Evolutionary conservation across 352 stramenopile species (phyloP).

Genomic region (Globisporangium emineosum): DNA sequence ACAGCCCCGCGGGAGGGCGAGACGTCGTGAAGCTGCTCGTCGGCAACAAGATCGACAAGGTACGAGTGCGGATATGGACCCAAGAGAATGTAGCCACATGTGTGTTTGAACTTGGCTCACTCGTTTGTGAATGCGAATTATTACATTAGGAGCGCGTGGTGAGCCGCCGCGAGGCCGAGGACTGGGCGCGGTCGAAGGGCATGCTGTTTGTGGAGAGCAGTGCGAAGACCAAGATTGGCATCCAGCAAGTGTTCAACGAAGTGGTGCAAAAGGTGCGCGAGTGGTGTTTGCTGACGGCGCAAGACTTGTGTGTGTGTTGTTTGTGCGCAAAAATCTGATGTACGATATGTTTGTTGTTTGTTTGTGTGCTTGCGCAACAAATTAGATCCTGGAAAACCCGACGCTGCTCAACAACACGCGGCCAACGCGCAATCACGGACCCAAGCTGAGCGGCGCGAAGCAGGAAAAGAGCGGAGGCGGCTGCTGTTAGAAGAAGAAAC

Average conservation of each 20-base stretch:
- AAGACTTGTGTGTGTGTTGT: neutral
- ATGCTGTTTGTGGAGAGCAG: slow-evolving; percentile 98
- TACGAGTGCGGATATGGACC: slow-evolving; percentile 16
- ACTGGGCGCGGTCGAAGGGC: slow-evolving; percentile 94
- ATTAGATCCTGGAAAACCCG: slow-evolving; percentile 92
- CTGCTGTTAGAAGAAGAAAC: slow-evolving; percentile 23
- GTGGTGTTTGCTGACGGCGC: neutral
- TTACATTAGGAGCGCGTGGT: slow-evolving; percentile 87
- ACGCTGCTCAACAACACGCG: slow-evolving; percentile 81
- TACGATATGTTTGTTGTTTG: neutral
- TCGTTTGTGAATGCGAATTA: neutral
- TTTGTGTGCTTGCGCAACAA: slow-evolving; percentile 27
- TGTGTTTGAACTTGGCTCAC: neutral
- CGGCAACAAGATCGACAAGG: slow-evolving; percentile 96
- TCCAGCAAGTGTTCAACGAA: slow-evolving; percentile 97
- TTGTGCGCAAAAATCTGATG: slow-evolving; percentile 3
- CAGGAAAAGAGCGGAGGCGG: slow-evolving; percentile 46
- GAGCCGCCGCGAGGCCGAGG: slow-evolving; percentile 91
- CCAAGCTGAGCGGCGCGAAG: slow-evolving; percentile 41
- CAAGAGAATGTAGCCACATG: neutral
- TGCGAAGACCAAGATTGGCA: slow-evolving; percentile 94
- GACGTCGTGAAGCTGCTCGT: slow-evolving; percentile 98
- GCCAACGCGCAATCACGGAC: slow-evolving; percentile 40
- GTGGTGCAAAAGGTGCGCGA: slow-evolving; percentile 95
- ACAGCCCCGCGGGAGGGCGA: slow-evolving; percentile 92